These are phyloP conservation scores for Alternaria sp. DNA, from an alignment of 2,329 filamentous ascomycete genomes.

Conservation along the genomic window DNA sequence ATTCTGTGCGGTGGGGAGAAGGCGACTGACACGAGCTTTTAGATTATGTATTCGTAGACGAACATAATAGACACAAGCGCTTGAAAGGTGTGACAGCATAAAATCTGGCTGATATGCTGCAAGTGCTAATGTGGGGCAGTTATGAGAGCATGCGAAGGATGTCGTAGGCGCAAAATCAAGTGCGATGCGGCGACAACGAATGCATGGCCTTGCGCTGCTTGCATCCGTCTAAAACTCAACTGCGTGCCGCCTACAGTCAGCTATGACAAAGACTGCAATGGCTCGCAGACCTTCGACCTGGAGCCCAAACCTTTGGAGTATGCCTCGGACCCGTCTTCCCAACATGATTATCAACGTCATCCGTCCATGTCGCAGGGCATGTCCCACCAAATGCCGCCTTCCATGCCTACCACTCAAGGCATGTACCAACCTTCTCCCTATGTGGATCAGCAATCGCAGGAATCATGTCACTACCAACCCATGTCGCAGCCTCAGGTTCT, in stretches of 20 bases:
- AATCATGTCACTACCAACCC: slow-evolving; percentile 48
- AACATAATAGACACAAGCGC: slow-evolving; percentile 97
- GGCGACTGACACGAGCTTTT: slow-evolving; percentile 34
- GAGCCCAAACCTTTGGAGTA: slow-evolving; percentile 54
- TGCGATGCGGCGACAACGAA: slow-evolving; percentile 97
- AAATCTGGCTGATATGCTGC: slow-evolving; percentile 5
- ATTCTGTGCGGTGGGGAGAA: background rate
- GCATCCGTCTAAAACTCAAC: slow-evolving; percentile 87
- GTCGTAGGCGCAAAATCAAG: slow-evolving; percentile 93
- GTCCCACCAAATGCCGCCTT: slow-evolving; percentile 41
- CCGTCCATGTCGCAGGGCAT: slow-evolving; percentile 43
- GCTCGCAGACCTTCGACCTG: slow-evolving; percentile 54
- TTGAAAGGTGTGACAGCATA: slow-evolving; percentile 74
- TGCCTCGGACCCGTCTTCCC: slow-evolving; percentile 49
- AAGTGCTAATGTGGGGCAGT: slow-evolving; percentile 63
- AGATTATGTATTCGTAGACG: slow-evolving; percentile 99
- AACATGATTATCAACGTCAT: slow-evolving; percentile 54
- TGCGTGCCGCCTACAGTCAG: slow-evolving; percentile 88
- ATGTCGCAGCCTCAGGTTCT: slow-evolving; percentile 47
- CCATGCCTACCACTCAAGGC: slow-evolving; percentile 42
- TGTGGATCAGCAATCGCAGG: slow-evolving; percentile 44
- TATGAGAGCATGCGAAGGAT: slow-evolving; percentile 97
- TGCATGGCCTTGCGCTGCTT: slow-evolving; percentile 96
- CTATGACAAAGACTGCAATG: slow-evolving; percentile 68
- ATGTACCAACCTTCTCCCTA: slow-evolving; percentile 52